These are phyloP conservation scores for Verbena officinalis DNA, from an alignment of 257 asterid genomes.

Conservation along the genomic window DNA sequence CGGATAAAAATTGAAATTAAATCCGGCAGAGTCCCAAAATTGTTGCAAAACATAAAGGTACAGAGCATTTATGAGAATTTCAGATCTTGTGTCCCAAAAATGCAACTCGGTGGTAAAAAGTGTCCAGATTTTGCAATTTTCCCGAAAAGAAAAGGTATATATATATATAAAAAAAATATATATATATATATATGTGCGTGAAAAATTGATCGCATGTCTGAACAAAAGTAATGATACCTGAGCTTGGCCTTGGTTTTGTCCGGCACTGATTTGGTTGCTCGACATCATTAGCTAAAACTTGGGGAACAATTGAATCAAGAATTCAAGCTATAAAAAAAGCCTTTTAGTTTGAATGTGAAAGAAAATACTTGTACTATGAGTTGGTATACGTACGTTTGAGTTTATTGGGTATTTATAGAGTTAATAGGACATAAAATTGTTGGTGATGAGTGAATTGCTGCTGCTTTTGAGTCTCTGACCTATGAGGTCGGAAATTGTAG, in stretches of 20 bases:
- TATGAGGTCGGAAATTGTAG: slow-evolving; percentile 4
- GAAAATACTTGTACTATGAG: not conserved
- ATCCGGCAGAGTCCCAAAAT: too few relatives aligned
- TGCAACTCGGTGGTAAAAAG: too few relatives aligned
- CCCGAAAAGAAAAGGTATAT: too few relatives aligned
- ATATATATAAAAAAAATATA: too few relatives aligned
- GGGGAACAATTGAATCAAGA: not conserved
- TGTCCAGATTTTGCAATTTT: too few relatives aligned
- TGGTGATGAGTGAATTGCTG: slow-evolving; percentile 44
- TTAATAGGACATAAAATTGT: not conserved
- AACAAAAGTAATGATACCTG: slow-evolving; percentile 29
- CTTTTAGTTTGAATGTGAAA: not conserved
- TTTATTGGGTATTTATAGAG: slow-evolving; percentile 36
- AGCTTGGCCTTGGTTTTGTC: slow-evolving; percentile 40
- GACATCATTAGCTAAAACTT: slow-evolving; percentile 44
- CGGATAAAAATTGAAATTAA: too few relatives aligned
- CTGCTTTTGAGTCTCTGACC: slow-evolving; percentile 21
- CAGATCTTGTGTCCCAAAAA: too few relatives aligned
- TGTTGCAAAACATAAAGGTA: too few relatives aligned
- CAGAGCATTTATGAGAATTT: too few relatives aligned
- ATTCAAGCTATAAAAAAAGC: not conserved
- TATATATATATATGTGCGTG: too few relatives aligned
- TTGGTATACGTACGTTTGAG: not conserved
- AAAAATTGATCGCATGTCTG: too few relatives aligned
- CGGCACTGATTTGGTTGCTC: slow-evolving; percentile 51